Percentiles rank a stretch among this genome's conserved stretches.
These are phyloP conservation scores for Blastobotrys muscicola DNA, from an alignment of 805 yeast genomes.

Conservation along the genomic window DNA sequence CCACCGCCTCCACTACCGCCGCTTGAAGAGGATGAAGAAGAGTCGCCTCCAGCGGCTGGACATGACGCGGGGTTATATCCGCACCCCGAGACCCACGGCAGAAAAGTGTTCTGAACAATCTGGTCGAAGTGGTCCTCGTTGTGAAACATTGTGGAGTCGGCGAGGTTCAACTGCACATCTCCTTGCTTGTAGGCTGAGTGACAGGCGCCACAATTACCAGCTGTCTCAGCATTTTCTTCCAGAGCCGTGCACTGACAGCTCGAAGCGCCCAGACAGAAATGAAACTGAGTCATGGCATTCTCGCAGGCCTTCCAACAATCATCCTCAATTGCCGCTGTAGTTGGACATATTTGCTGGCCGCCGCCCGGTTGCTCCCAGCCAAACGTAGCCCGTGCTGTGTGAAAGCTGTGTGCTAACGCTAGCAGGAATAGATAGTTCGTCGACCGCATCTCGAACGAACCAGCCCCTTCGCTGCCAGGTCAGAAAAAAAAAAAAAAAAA, in stretches of 20 bases:
- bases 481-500: neutral
- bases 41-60: conserved; percentile 1
- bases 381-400: too few species aligned
- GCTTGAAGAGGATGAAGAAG: neutral
- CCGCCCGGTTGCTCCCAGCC: neutral
- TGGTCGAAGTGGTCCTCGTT: conserved; percentile 11
- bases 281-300: conserved; percentile 6
- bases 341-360: neutral
- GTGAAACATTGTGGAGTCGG: conserved; percentile 6
- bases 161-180: conserved; percentile 9
- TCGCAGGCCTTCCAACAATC: conserved; percentile 15
- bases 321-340: neutral
- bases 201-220: conserved; percentile 14
- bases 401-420: too few species aligned
- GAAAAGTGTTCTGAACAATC: conserved; percentile 13
- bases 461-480: conserved; percentile 5
- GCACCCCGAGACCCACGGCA: conserved; percentile 13
- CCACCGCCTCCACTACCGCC: neutral
- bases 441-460: neutral
- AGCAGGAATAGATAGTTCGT: too few species aligned
- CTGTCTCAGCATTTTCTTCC: conserved; percentile 4
- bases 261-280: conserved; percentile 9
- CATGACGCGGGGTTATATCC: conserved; percentile 3
- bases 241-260: conserved; percentile 10
- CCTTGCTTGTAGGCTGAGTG: conserved; percentile 10